phyloP scores from a whole-genome alignment of 2,329 filamentous ascomycete genomes.

The Sporothrix mexicana region DNA sequence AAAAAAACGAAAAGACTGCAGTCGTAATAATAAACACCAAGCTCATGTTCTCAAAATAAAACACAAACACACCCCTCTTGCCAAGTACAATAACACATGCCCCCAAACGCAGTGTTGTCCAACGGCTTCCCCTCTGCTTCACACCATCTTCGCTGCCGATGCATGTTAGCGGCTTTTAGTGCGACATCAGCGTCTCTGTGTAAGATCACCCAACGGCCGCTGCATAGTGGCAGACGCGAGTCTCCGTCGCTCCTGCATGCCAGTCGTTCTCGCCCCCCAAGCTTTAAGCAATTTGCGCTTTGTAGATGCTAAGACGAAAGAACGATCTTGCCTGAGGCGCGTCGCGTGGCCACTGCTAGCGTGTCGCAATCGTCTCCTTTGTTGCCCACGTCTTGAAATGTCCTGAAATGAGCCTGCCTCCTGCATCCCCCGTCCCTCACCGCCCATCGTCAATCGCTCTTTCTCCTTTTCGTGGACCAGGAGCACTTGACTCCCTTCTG shows the following conservation, averaged over 20 bases:
- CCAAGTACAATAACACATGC: background rate
- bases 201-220: background rate
- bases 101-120: background rate
- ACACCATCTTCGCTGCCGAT: constrained; percentile 11
- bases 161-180: constrained; percentile 26
- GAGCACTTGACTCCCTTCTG: background rate
- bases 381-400: constrained; percentile 5
- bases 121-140: constrained; percentile 21
- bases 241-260: constrained; percentile 21
- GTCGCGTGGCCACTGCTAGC: constrained; percentile 23
- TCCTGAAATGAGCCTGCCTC: too few relatives aligned
- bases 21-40: background rate
- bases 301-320: background rate
- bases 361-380: background rate
- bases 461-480: constrained; percentile 14
- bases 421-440: constrained; percentile 2
- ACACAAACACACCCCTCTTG: background rate
- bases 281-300: background rate
- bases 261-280: background rate
- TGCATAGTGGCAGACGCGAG: constrained; percentile 1
- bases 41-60: background rate
- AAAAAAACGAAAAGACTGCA: too few relatives aligned
- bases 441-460: constrained; percentile 21
- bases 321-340: constrained; percentile 18
- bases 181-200: background rate